phyloP scores from a whole-genome alignment of 148 eudicot genomes.

The Agrostemma githago region DNA sequence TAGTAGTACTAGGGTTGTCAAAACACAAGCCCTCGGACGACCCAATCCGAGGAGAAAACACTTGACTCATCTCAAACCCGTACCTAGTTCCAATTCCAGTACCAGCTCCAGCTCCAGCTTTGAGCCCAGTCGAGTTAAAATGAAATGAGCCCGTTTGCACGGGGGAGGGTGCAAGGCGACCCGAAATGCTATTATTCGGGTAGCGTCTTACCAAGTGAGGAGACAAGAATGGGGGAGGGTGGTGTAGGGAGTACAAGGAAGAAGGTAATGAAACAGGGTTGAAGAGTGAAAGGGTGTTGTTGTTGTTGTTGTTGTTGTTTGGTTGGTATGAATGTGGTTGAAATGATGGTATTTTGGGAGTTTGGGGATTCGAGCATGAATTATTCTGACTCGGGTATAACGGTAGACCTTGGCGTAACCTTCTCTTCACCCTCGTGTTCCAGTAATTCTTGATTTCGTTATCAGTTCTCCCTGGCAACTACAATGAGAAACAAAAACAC shows the following conservation, averaged over 20 bases:
- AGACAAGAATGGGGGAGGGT: conserved; percentile 20
- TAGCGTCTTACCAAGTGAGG: conserved; percentile 18
- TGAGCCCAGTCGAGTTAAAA: conserved; percentile 8
- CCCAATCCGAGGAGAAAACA: not conserved
- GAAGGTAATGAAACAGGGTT: conserved; percentile 18
- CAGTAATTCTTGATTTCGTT: conserved; percentile 92
- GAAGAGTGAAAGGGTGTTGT: conserved; percentile 27
- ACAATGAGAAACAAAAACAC: not conserved
- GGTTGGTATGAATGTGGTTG: conserved; percentile 19
- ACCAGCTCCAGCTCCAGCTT: too few species aligned
- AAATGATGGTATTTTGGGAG: conserved; percentile 17
- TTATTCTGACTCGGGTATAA: conserved; percentile 58
- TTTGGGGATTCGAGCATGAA: not conserved
- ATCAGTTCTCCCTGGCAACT: conserved; percentile 93
- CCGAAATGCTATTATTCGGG: conserved; percentile 14
- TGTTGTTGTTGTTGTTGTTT: conserved; percentile 16
- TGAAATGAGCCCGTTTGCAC: conserved; percentile 20
- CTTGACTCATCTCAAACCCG: conserved; percentile 18
- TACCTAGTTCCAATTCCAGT: conserved; percentile 15
- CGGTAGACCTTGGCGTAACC: conserved; percentile 73
- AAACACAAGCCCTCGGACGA: conserved; percentile 11
- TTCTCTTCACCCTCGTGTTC: conserved; percentile 83
- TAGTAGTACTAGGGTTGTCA: conserved; percentile 2
- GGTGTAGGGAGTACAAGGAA: conserved; percentile 20
- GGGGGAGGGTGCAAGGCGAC: conserved; percentile 20